These are phyloP conservation scores for Sphaceloma murrayae DNA, from an alignment of 2,329 filamentous ascomycete species.

Conservation along the genomic window DNA sequence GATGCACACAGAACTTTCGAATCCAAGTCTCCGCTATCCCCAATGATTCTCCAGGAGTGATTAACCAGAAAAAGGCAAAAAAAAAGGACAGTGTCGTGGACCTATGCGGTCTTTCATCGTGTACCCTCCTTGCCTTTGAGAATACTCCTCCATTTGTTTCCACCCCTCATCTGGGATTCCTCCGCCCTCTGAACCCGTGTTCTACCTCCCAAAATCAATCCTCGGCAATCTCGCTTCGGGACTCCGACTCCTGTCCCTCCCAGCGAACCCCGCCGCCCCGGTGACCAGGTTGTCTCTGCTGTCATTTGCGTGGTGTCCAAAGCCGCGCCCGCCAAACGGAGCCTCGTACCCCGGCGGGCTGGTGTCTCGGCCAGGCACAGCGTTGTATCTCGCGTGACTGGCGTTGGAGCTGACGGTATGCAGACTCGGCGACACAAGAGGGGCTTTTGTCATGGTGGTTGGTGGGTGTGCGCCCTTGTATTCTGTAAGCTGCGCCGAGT, in stretches of 20 bases:
- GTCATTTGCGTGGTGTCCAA: conserved; percentile 21
- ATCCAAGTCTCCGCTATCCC: no score
- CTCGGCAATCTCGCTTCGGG: conserved; percentile 26
- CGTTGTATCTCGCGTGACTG: conserved; percentile 27
- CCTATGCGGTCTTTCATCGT: no score
- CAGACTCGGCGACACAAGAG: conserved; percentile 25
- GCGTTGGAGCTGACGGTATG: conserved; percentile 21
- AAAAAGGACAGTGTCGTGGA: no score
- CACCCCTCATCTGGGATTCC: no score
- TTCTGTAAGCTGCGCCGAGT: conserved; percentile 38
- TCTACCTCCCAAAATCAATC: conserved; percentile 23
- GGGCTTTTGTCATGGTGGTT: conserved; percentile 25
- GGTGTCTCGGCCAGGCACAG: conserved; percentile 21
- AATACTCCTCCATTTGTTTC: no score
- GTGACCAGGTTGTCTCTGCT: conserved; percentile 26
- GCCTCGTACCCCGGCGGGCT: conserved; percentile 19
- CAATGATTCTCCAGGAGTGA: no score
- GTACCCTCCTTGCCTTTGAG: no score
- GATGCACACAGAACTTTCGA: no score
- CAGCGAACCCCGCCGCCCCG: conserved; percentile 28
- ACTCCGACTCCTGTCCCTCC: conserved; percentile 22
- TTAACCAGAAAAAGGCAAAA: no score
- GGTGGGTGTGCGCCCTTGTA: conserved; percentile 29
- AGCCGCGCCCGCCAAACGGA: conserved; percentile 15
- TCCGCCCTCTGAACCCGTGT: no score